A percentile compares a stretch with the other conserved stretches of the same genome.
Evolutionary conservation across 75 land plant species (phyloP).

Genomic region (Larix kaempferi): DNA sequence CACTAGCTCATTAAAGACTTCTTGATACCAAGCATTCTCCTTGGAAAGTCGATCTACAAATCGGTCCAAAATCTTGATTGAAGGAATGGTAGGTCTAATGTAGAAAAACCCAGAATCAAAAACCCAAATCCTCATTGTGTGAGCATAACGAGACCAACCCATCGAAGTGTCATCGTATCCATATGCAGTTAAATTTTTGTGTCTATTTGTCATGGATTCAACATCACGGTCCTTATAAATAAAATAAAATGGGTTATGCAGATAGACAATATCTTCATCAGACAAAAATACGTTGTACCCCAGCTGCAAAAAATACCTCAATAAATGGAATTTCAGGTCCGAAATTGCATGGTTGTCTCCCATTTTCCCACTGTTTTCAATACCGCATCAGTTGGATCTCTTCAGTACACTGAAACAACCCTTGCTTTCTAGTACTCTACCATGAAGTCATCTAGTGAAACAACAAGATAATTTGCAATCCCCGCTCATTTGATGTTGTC

Average conservation of each 20-base stretch:
- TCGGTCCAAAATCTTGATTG: constrained; percentile 95
- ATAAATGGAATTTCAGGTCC: constrained; percentile 67
- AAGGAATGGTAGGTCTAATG: too few species aligned
- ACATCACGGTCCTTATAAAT: constrained; percentile 88
- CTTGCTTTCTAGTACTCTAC: constrained; percentile 67
- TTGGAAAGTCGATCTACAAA: constrained; percentile 68
- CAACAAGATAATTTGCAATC: constrained; percentile 79
- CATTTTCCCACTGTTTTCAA: constrained; percentile 34
- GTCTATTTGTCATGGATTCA: constrained; percentile 96
- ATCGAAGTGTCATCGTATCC: constrained; percentile 82
- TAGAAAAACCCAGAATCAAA: too few species aligned
- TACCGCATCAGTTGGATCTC: too few species aligned
- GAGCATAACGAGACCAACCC: too few species aligned
- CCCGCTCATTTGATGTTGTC: constrained; percentile 69
- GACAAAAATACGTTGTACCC: too few species aligned
- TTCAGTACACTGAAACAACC: constrained; percentile 74
- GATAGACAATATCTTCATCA: constrained; percentile 89
- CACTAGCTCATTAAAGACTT: constrained; percentile 94
- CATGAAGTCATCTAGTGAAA: constrained; percentile 78
- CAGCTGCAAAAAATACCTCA: constrained; percentile 91
- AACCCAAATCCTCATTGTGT: too few species aligned
- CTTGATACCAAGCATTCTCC: constrained; percentile 98
- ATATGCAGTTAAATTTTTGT: constrained; percentile 81
- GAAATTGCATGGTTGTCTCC: constrained; percentile 90
- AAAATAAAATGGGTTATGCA: constrained; percentile 89